These are phyloP conservation scores for Plenodomus biglobosus DNA, from an alignment of 2,329 filamentous ascomycete species.

Conservation along the genomic window DNA sequence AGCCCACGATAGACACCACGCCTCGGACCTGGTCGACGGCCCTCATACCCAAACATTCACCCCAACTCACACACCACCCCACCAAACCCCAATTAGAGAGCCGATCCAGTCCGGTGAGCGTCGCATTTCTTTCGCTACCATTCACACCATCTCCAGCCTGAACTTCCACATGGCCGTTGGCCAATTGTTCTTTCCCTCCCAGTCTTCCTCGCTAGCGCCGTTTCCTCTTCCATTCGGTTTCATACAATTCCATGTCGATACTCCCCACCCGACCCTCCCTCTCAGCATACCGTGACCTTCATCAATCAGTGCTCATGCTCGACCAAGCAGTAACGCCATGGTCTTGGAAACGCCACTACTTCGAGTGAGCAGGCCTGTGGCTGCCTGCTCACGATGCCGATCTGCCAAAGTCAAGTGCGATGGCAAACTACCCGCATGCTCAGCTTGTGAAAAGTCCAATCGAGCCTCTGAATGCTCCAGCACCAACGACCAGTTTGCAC, in stretches of 20 bases:
- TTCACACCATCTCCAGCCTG: not conserved
- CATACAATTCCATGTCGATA: not conserved
- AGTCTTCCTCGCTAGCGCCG: not conserved
- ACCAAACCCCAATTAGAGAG: conserved; percentile 20
- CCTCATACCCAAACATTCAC: conserved; percentile 2
- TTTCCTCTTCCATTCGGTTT: not conserved
- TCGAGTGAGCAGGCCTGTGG: conserved; percentile 75
- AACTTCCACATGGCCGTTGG: not conserved
- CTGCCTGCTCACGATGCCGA: conserved; percentile 80
- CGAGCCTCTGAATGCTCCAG: conserved; percentile 86
- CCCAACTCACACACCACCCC: conserved; percentile 11
- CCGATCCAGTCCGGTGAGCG: conserved; percentile 23
- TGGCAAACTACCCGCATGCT: conserved; percentile 92
- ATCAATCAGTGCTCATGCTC: conserved; percentile 5
- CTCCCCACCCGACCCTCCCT: not conserved
- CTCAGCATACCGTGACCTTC: not conserved
- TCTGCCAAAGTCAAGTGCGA: conserved; percentile 97
- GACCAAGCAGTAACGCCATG: conserved; percentile 40
- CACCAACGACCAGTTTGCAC: conserved; percentile 92
- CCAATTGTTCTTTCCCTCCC: conserved; percentile 6
- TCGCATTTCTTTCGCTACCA: conserved; percentile 7
- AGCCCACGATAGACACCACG: conserved; percentile 10
- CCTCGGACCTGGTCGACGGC: not conserved
- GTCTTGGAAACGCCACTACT: conserved; percentile 61
- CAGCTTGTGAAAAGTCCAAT: conserved; percentile 89